These are phyloP conservation scores for Vicia villosa DNA, from an alignment of 306 rosid genomes.

Conservation along the genomic window DNA sequence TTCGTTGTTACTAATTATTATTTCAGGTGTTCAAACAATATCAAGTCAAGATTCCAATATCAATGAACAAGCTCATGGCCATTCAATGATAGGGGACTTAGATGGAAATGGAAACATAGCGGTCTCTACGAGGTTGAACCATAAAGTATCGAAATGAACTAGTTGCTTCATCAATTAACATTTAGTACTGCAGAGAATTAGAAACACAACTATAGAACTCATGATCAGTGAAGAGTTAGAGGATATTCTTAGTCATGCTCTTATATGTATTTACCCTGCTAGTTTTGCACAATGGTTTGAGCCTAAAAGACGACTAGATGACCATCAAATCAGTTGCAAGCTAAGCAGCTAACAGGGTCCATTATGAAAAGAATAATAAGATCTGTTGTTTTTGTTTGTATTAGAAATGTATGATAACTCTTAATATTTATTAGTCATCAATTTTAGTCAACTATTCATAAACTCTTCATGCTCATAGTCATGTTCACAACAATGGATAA, in stretches of 20 bases:
- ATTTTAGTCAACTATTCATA: too few relatives aligned
- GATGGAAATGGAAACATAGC: too few relatives aligned
- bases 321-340: background rate
- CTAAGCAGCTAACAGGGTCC: background rate
- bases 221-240: background rate
- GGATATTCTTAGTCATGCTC: background rate
- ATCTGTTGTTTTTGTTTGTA: background rate
- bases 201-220: background rate
- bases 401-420: too few relatives aligned
- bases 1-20: too few relatives aligned
- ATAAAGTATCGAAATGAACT: background rate
- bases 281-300: background rate
- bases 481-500: too few relatives aligned
- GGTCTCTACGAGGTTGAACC: too few relatives aligned
- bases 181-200: background rate
- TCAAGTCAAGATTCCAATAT: background rate
- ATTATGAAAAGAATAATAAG: background rate
- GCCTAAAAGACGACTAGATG: background rate
- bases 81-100: constrained; percentile 22
- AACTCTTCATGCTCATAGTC: too few relatives aligned
- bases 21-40: background rate
- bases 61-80: constrained; percentile 12
- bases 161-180: background rate
- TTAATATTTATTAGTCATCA: too few relatives aligned
- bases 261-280: background rate